These are phyloP conservation scores for Ophiostoma australiae DNA, from an alignment of 2,329 filamentous ascomycete genomes.

Conservation along the genomic window DNA sequence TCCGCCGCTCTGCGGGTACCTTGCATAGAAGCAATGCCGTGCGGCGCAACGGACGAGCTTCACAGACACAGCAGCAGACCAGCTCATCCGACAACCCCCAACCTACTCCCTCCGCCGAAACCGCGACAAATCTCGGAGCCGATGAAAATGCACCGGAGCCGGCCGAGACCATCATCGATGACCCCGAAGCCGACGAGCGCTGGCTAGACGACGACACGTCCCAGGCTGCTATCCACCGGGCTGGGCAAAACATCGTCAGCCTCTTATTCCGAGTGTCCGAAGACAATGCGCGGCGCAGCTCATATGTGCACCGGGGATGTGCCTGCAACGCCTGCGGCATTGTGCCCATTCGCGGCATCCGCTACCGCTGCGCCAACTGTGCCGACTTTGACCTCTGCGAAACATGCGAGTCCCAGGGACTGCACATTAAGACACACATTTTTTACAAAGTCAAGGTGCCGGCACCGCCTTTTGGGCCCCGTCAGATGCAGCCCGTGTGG, in stretches of 20 bases:
- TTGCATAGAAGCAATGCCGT: conserved; percentile 26
- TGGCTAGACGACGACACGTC: conserved; percentile 44
- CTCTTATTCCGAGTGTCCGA: conserved; percentile 89
- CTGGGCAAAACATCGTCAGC: conserved; percentile 75
- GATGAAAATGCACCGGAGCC: conserved; percentile 17
- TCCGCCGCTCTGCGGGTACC: neutral
- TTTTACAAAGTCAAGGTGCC: conserved; percentile 96
- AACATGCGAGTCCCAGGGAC: conserved; percentile 73
- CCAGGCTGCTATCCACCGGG: conserved; percentile 42
- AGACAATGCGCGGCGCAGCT: conserved; percentile 80
- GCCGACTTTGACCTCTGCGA: conserved; percentile 93
- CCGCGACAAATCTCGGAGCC: neutral
- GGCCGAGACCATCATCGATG: conserved; percentile 31
- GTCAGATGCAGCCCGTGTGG: conserved; percentile 76
- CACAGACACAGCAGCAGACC: conserved; percentile 6
- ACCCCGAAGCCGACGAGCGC: conserved; percentile 42
- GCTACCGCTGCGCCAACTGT: conserved; percentile 94
- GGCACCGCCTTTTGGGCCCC: conserved; percentile 74
- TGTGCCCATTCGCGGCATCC: conserved; percentile 82
- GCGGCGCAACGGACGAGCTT: conserved; percentile 25
- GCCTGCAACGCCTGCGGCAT: conserved; percentile 85
- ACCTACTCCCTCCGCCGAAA: neutral
- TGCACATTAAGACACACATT: conserved; percentile 84
- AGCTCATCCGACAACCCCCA: neutral
- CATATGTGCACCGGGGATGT: conserved; percentile 88